phyloP scores from a whole-genome alignment of 148 eudicot species.

The Mesembryanthemum crystallinum region DNA sequence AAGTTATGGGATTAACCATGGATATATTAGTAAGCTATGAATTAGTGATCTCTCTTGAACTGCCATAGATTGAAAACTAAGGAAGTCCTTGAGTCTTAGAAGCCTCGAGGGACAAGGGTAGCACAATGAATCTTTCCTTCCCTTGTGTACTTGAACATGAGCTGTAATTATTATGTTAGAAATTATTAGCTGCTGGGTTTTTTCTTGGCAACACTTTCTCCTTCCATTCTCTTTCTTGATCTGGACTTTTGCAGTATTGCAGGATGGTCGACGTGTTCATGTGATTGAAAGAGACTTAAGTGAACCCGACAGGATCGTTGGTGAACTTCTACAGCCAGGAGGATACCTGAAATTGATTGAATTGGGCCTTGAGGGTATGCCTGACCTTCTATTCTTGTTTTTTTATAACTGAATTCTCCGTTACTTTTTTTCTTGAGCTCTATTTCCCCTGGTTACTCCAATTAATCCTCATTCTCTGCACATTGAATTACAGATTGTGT shows the following conservation, averaged over 20 bases:
- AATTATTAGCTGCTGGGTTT: background rate
- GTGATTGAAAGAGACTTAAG: constrained; percentile 75
- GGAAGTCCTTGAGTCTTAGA: background rate
- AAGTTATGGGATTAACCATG: background rate
- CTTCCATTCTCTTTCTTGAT: constrained; percentile 17
- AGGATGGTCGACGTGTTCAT: constrained; percentile 78
- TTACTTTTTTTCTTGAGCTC: background rate
- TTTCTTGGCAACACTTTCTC: background rate
- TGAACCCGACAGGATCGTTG: constrained; percentile 71
- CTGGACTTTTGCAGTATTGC: constrained; percentile 30
- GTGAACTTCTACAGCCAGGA: constrained; percentile 83
- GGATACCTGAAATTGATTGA: constrained; percentile 73
- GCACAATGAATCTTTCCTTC: background rate
- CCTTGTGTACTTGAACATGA: background rate
- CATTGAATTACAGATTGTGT: constrained; percentile 50
- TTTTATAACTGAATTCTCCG: background rate
- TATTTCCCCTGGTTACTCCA: background rate
- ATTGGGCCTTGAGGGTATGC: constrained; percentile 74
- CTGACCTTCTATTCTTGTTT: background rate
- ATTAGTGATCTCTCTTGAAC: no score
- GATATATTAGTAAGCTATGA: background rate
- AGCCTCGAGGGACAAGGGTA: background rate
- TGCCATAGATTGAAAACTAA: background rate
- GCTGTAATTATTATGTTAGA: background rate
- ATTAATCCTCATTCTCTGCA: constrained; percentile 5